Conservation (phyloP, 108 stramenopile genomes). For the Cylindrotheca closterium region DNA sequence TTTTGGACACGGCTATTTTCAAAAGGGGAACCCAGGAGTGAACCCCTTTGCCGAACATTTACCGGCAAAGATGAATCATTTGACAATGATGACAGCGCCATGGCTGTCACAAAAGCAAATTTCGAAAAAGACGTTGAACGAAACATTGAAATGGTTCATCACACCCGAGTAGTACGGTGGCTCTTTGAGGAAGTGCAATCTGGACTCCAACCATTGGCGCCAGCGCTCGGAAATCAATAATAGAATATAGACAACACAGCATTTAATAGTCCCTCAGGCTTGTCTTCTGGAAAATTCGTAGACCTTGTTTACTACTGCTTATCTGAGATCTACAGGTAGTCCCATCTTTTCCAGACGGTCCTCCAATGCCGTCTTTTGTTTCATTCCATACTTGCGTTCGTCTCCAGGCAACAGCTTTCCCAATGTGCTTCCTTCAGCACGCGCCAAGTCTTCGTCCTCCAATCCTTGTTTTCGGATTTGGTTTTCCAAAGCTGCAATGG, state of each 20-base stretch:
- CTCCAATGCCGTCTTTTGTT: slow-evolving; percentile 82
- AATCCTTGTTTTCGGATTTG: slow-evolving; percentile 76
- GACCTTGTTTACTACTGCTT: too few species aligned
- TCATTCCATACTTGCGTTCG: slow-evolving; percentile 53
- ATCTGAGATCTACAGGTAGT: slow-evolving; percentile 78
- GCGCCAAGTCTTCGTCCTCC: slow-evolving; percentile 58
- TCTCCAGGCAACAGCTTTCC: slow-evolving; percentile 82
- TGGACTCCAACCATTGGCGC: too few species aligned
- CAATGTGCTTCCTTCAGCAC: slow-evolving; percentile 82
- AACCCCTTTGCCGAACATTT: slow-evolving; percentile 24
- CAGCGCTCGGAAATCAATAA: too few species aligned
- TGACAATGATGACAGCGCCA: slow-evolving; percentile 16
- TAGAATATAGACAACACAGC: too few species aligned
- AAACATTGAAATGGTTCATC: slow-evolving; percentile 21
- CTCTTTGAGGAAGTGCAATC: too few species aligned
- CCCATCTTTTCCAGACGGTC: slow-evolving; percentile 87
- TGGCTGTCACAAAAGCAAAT: slow-evolving; percentile 8
- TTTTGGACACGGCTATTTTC: slow-evolving; percentile 32
- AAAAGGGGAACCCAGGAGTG: slow-evolving; percentile 25
- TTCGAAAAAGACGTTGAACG: not conserved
- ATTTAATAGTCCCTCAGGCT: too few species aligned
- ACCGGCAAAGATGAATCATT: slow-evolving; percentile 7
- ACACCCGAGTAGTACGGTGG: too few species aligned
- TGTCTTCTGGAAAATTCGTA: too few species aligned
- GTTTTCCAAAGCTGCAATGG: slow-evolving; percentile 86